A percentile compares a stretch with the other conserved stretches of the same genome.
Evolutionary conservation across 805 yeast genomes (phyloP).

Genomic region (Metschnikowia sp.): DNA sequence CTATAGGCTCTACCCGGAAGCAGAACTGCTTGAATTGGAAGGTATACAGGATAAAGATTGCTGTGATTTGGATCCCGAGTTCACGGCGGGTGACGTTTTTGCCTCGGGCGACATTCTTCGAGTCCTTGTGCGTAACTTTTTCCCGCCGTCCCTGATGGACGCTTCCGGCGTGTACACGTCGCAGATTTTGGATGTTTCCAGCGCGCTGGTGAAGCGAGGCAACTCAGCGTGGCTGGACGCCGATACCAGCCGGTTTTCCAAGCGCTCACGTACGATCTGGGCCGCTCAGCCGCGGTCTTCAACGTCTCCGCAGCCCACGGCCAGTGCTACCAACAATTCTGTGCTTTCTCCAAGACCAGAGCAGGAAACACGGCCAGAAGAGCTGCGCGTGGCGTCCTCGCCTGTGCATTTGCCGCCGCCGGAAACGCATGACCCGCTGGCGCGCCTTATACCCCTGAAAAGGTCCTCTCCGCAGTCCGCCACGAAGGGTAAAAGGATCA

Average conservation of each 20-base stretch:
- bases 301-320: not conserved
- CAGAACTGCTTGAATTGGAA: conserved; percentile 50
- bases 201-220: conserved; percentile 5
- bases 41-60: conserved; percentile 62
- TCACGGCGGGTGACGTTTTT: conserved; percentile 61
- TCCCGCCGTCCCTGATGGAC: conserved; percentile 12
- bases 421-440: not conserved
- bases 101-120: conserved; percentile 32
- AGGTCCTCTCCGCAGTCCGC: conserved; percentile 13
- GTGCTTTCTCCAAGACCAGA: not conserved
- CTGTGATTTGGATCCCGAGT: conserved; percentile 82
- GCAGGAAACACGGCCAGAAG: not conserved
- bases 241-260: conserved; percentile 5
- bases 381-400: conserved; percentile 5
- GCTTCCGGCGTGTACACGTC: conserved; percentile 1
- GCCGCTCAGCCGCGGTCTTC: conserved; percentile 4
- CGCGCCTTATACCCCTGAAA: conserved; percentile 30
- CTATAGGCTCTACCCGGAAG: conserved; percentile 62
- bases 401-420: conserved; percentile 37
- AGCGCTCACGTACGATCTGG: conserved; percentile 17
- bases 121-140: conserved; percentile 29
- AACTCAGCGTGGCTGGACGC: not conserved
- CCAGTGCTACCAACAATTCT: not conserved
- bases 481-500: conserved; percentile 25
- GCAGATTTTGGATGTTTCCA: conserved; percentile 4